Evolutionary conservation across 2,329 filamentous ascomycete species (phyloP).

Genomic region (Diaporthe caulivora): DNA sequence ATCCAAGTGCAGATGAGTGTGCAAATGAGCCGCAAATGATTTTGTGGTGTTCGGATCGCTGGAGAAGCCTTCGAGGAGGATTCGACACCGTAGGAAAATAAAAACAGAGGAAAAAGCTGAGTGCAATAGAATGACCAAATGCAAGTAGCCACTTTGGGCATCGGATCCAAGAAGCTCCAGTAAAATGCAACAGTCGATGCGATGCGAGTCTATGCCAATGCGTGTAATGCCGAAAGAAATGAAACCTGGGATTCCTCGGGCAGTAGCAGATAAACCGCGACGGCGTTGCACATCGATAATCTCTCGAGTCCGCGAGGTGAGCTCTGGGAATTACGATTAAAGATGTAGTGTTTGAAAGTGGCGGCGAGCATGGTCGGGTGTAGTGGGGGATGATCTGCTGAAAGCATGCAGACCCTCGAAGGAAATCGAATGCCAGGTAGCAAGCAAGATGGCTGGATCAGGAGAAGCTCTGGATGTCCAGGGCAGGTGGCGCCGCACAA

Average conservation of each 20-base stretch:
- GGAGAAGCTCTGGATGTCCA: background rate
- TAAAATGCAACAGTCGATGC: conserved; percentile 43
- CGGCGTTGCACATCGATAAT: conserved; percentile 22
- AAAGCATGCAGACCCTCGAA: background rate
- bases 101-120: conserved; percentile 27
- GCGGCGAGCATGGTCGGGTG: conserved; percentile 27
- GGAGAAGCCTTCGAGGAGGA: conserved; percentile 12
- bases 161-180: conserved; percentile 45
- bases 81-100: conserved; percentile 27
- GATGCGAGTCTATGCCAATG: conserved; percentile 47
- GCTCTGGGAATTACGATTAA: conserved; percentile 38
- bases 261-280: conserved; percentile 32
- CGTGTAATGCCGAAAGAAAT: conserved; percentile 45
- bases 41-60: conserved; percentile 25
- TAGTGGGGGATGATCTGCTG: conserved; percentile 13
- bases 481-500: background rate
- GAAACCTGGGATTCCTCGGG: conserved; percentile 37
- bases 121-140: conserved; percentile 36
- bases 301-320: conserved; percentile 33
- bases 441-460: background rate
- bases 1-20: conserved; percentile 25
- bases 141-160: conserved; percentile 37
- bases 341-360: conserved; percentile 36
- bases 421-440: background rate
- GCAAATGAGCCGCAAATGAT: conserved; percentile 17